A percentile compares a stretch with the other conserved stretches of the same genome.
Evolutionary conservation across 2,329 filamentous ascomycete genomes (phyloP).

Genomic region (Westerdykella ornata): DNA sequence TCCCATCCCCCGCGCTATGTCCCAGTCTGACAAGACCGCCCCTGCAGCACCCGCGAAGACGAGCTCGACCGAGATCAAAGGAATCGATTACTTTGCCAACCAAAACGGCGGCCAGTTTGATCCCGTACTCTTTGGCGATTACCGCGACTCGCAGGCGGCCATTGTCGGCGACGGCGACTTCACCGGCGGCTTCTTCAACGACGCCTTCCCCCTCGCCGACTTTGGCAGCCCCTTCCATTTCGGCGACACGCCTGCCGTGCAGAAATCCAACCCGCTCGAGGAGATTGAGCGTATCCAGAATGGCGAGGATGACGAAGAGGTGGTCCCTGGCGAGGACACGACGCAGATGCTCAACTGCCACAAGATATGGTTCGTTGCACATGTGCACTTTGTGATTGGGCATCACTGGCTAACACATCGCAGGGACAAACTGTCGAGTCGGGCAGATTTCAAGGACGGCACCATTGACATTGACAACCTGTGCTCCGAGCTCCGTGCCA

Average conservation of each 20-base stretch:
- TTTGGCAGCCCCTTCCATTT: constrained; percentile 77
- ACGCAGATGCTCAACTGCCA: constrained; percentile 71
- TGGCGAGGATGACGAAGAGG: constrained; percentile 56
- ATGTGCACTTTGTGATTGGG: constrained; percentile 2
- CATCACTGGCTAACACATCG: constrained; percentile 37
- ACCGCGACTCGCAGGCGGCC: constrained; percentile 82
- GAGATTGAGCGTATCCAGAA: constrained; percentile 72
- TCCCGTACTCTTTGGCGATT: constrained; percentile 83
- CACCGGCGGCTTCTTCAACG: constrained; percentile 61
- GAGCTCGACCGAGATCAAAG: constrained; percentile 37
- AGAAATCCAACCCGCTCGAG: constrained; percentile 61
- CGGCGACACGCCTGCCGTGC: constrained; percentile 39
- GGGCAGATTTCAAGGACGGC: constrained; percentile 79
- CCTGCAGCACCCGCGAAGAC: constrained; percentile 34
- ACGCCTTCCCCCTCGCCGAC: constrained; percentile 71
- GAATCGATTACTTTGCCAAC: constrained; percentile 67
- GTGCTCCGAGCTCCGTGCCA: constrained; percentile 87
- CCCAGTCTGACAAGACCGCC: constrained; percentile 38
- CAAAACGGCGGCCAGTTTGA: constrained; percentile 85
- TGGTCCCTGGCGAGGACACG: constrained; percentile 54
- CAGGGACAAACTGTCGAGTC: constrained; percentile 86
- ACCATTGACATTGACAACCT: constrained; percentile 91
- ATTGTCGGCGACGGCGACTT: constrained; percentile 64
- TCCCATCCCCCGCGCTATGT: constrained; percentile 47
- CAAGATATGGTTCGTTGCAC: constrained; percentile 74